Conservation (phyloP, 345 rosid species). For the Salix exigua region DNA sequence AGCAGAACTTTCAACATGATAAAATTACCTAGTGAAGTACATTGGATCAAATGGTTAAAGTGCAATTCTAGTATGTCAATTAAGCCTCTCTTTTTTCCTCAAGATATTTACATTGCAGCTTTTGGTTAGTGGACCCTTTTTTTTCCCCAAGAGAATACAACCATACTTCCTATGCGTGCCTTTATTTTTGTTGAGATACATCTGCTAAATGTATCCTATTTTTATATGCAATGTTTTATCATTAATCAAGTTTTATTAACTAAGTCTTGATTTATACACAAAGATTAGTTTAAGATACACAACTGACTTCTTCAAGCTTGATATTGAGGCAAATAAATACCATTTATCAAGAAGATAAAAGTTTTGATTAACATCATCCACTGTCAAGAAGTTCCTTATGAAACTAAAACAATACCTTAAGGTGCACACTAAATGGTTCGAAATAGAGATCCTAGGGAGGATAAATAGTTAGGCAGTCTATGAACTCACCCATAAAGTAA, state of each 20-base stretch:
- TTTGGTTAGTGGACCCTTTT: neutral
- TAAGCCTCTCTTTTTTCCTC: neutral
- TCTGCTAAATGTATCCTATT: neutral
- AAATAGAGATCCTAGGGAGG: neutral
- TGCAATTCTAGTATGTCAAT: neutral
- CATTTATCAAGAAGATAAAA: neutral
- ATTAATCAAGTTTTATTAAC: neutral
- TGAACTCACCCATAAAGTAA: neutral
- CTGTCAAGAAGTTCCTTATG: neutral
- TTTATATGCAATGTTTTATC: neutral
- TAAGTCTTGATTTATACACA: neutral
- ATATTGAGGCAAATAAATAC: neutral
- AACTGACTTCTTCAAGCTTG: neutral
- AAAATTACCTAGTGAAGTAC: neutral
- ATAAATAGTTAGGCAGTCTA: neutral
- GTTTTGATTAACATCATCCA: neutral
- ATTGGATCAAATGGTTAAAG: neutral
- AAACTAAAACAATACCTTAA: neutral
- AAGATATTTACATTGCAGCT: neutral
- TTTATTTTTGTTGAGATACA: neutral
- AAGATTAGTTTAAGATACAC: neutral
- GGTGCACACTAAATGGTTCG: neutral
- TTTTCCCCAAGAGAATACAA: neutral
- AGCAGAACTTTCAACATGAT: neutral
- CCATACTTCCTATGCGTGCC: neutral